These are phyloP conservation scores for Rhodofomes roseus DNA, from an alignment of 1,284 basidiomycete genomes.

Conservation along the genomic window DNA sequence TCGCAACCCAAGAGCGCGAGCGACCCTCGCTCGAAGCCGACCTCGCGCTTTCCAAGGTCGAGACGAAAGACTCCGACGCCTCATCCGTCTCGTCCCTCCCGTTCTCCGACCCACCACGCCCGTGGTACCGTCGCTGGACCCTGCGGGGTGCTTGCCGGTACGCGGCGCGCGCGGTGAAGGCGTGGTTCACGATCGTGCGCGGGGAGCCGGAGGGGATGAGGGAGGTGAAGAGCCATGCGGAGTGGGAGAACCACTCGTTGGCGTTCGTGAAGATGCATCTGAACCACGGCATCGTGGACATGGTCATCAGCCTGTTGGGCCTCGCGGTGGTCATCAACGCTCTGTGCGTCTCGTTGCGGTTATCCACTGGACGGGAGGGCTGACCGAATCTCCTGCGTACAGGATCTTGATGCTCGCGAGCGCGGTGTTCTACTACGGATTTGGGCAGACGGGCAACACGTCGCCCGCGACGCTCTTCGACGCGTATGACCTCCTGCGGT, in stretches of 20 bases:
- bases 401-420: slow-evolving; percentile 70
- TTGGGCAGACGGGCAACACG: slow-evolving; percentile 26
- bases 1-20: slow-evolving; percentile 78
- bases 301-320: slow-evolving; percentile 65
- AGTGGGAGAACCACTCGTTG: slow-evolving; percentile 61
- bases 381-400: neutral
- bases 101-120: neutral
- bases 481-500: slow-evolving; percentile 71
- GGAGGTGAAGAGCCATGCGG: slow-evolving; percentile 23
- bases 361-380: neutral
- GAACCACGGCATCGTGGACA: slow-evolving; percentile 70
- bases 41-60: slow-evolving; percentile 4
- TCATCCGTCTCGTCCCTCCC: neutral
- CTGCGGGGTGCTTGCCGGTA: neutral
- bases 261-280: slow-evolving; percentile 74
- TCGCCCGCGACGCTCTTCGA: slow-evolving; percentile 77
- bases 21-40: slow-evolving; percentile 19
- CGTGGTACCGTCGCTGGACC: neutral
- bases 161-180: slow-evolving; percentile 1
- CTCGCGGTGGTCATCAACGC: slow-evolving; percentile 89
- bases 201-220: slow-evolving; percentile 9
- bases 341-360: slow-evolving; percentile 39
- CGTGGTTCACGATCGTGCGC: slow-evolving; percentile 18
- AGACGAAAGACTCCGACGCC: slow-evolving; percentile 11
- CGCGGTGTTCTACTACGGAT: slow-evolving; percentile 71